These are phyloP conservation scores for Colletotrichum karsti DNA, from an alignment of 2,329 filamentous ascomycete genomes.

Conservation along the genomic window DNA sequence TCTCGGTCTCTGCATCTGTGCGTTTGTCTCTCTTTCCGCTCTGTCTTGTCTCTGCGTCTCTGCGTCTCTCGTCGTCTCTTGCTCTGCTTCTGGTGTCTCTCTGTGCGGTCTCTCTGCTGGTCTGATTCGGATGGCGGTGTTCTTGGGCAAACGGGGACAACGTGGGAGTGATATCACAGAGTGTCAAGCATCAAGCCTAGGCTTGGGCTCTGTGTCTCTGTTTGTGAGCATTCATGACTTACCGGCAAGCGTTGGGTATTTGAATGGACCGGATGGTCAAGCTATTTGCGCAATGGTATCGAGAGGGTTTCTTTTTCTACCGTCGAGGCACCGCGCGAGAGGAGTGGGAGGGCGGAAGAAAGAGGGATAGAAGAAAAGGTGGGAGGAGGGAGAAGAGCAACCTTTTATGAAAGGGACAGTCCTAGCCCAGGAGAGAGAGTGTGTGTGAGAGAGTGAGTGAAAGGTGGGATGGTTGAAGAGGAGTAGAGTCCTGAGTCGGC, in stretches of 20 bases:
- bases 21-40: background rate
- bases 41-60: background rate
- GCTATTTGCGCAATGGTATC: slow-evolving; percentile 27
- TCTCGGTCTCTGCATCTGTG: background rate
- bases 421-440: slow-evolving; percentile 13
- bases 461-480: slow-evolving; percentile 7
- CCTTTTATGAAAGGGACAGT: slow-evolving; percentile 26
- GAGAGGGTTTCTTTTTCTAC: slow-evolving; percentile 29
- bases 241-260: slow-evolving; percentile 15
- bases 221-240: slow-evolving; percentile 15
- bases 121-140: background rate
- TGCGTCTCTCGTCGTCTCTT: background rate
- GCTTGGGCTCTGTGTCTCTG: background rate
- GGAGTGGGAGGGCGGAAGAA: slow-evolving; percentile 25
- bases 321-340: slow-evolving; percentile 29
- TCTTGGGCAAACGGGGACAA: background rate
- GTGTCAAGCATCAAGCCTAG: background rate
- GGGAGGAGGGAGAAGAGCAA: slow-evolving; percentile 25
- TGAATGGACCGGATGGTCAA: slow-evolving; percentile 11
- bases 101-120: background rate
- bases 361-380: background rate
- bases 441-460: background rate
- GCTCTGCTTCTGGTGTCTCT: background rate
- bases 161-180: background rate
- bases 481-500: slow-evolving; percentile 27